phyloP scores from a whole-genome alignment of 2,329 filamentous ascomycete genomes.

The Ophiostoma pallidulum region DNA sequence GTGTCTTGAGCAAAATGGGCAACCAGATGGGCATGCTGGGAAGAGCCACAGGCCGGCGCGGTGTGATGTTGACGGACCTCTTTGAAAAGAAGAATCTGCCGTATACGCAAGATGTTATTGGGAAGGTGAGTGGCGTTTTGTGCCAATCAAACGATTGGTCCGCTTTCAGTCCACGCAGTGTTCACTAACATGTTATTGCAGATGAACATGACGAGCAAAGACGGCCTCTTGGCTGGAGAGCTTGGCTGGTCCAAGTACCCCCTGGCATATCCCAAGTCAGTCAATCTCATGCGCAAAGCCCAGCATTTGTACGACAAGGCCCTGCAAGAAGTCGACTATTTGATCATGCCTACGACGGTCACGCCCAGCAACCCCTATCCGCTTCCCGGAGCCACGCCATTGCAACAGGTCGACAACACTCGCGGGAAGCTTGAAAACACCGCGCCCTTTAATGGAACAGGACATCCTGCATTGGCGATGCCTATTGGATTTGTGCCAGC shows the following conservation, averaged over 20 bases:
- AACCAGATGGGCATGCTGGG: slow-evolving; percentile 5
- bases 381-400: slow-evolving; percentile 22
- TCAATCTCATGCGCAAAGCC: slow-evolving; percentile 35
- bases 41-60: background rate
- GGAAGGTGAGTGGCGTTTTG: background rate
- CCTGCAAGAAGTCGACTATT: slow-evolving; percentile 32
- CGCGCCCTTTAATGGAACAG: slow-evolving; percentile 38
- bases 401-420: slow-evolving; percentile 31
- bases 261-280: slow-evolving; percentile 29
- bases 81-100: slow-evolving; percentile 15
- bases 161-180: too few species aligned
- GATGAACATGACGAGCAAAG: too few species aligned
- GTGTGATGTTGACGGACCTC: background rate
- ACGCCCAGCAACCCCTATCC: slow-evolving; percentile 31
- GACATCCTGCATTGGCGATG: slow-evolving; percentile 38
- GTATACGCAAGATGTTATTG: too few species aligned
- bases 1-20: slow-evolving; percentile 14
- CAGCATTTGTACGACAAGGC: slow-evolving; percentile 37
- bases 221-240: background rate
- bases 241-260: background rate
- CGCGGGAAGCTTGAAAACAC: slow-evolving; percentile 36
- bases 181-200: too few species aligned
- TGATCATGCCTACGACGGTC: slow-evolving; percentile 37
- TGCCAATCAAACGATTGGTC: too few species aligned
- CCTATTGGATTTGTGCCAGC: slow-evolving; percentile 27